These are phyloP conservation scores for Afroboletus lepidellus DNA, from an alignment of 1,284 basidiomycete genomes.

Conservation along the genomic window DNA sequence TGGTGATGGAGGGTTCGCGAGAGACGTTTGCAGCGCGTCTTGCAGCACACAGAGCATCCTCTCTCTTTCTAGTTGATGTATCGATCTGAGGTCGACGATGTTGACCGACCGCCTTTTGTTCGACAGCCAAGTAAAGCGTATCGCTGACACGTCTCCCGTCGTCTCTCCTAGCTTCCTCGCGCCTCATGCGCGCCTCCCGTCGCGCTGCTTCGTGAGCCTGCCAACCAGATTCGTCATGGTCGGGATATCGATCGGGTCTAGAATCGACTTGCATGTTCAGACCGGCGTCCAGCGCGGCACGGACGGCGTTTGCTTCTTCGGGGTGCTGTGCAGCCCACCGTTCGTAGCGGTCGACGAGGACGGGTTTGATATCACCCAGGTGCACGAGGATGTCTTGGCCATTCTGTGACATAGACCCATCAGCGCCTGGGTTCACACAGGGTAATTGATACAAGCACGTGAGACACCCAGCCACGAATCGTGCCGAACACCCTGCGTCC, in stretches of 20 bases:
- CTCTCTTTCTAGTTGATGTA: slow-evolving; percentile 26
- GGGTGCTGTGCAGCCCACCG: slow-evolving; percentile 43
- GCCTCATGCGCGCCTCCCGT: slow-evolving; percentile 32
- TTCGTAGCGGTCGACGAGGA: slow-evolving; percentile 51
- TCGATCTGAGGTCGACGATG: slow-evolving; percentile 29
- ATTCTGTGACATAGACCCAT: slow-evolving; percentile 45
- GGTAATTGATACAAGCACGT: neutral
- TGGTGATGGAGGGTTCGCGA: slow-evolving; percentile 24
- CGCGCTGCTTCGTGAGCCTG: slow-evolving; percentile 40
- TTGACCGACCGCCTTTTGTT: slow-evolving; percentile 19
- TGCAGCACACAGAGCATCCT: slow-evolving; percentile 23
- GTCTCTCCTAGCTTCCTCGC: slow-evolving; percentile 28
- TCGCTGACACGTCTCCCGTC: slow-evolving; percentile 19
- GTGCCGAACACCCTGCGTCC: neutral
- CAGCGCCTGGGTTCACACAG: slow-evolving; percentile 21
- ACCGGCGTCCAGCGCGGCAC: slow-evolving; percentile 20
- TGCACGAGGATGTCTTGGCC: slow-evolving; percentile 64
- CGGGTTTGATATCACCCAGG: slow-evolving; percentile 49
- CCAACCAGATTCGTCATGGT: slow-evolving; percentile 39
- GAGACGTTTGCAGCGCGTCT: slow-evolving; percentile 29
- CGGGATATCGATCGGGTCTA: slow-evolving; percentile 26
- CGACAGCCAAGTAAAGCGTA: slow-evolving; percentile 23
- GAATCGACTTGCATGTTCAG: slow-evolving; percentile 26
- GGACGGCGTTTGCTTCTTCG: slow-evolving; percentile 28
- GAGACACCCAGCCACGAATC: neutral